Conservation (phyloP, 331 rosid species). For the Quercus lobata region DNA sequence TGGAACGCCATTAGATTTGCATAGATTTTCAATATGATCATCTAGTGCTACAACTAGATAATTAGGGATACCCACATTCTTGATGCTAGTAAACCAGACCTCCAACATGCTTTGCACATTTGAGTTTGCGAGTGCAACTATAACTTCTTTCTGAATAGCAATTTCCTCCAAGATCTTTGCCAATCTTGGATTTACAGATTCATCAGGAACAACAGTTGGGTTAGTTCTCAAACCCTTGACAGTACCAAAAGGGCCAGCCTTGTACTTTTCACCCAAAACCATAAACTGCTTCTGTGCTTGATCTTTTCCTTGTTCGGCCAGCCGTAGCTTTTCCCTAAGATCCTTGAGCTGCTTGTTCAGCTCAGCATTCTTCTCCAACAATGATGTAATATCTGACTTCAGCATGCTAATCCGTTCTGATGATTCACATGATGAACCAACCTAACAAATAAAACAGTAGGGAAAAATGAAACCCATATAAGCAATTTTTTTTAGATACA, state of each 20-base stretch:
- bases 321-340: conserved; percentile 54
- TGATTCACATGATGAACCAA: conserved; percentile 47
- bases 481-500: no score
- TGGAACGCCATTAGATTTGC: conserved; percentile 69
- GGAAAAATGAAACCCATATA: background rate
- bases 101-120: conserved; percentile 83
- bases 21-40: conserved; percentile 50
- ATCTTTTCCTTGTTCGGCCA: conserved; percentile 64
- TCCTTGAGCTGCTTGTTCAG: conserved; percentile 48
- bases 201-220: conserved; percentile 72
- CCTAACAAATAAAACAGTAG: conserved; percentile 31
- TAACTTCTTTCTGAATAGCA: conserved; percentile 65
- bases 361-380: conserved; percentile 46
- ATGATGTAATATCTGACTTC: conserved; percentile 44
- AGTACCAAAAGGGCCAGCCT: conserved; percentile 85
- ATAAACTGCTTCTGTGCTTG: conserved; percentile 68
- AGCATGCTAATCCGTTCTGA: conserved; percentile 40
- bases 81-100: conserved; percentile 72
- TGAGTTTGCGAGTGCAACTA: conserved; percentile 80
- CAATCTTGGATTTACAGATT: conserved; percentile 77
- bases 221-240: conserved; percentile 81
- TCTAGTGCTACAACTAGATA: conserved; percentile 87
- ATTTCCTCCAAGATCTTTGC: conserved; percentile 74
- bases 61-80: conserved; percentile 78
- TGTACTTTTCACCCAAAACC: conserved; percentile 57